Conservation (phyloP, 148 eudicot species). For the Cornus controversa region DNA sequence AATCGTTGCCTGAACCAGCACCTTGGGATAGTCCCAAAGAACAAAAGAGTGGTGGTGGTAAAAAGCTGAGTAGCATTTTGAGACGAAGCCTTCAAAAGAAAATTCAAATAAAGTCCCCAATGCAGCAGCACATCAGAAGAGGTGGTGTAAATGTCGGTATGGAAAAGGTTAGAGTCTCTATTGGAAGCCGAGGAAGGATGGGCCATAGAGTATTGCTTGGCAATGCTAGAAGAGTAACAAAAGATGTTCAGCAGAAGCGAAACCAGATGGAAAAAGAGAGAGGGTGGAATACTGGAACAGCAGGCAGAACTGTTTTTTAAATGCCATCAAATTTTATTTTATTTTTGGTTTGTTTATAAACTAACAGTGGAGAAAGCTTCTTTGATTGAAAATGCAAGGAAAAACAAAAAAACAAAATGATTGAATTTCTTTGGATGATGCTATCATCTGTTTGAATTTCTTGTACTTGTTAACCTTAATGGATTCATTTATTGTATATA, state of each 20-base stretch:
- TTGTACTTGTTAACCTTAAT: slow-evolving; percentile 19
- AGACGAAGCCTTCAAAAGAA: slow-evolving; percentile 76
- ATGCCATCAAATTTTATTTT: not conserved
- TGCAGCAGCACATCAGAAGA: slow-evolving; percentile 53
- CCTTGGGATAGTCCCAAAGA: slow-evolving; percentile 54
- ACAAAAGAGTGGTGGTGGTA: slow-evolving; percentile 42
- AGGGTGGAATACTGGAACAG: slow-evolving; percentile 76
- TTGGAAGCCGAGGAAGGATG: slow-evolving; percentile 61
- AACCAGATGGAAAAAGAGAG: slow-evolving; percentile 68
- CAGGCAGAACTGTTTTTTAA: slow-evolving; percentile 28
- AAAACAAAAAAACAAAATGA: not conserved
- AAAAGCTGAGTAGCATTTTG: slow-evolving; percentile 47
- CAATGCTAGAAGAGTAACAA: slow-evolving; percentile 38
- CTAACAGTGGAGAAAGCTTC: slow-evolving; percentile 5
- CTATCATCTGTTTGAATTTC: slow-evolving; percentile 19
- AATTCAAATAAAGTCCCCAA: slow-evolving; percentile 52
- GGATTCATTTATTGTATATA: slow-evolving; percentile 20
- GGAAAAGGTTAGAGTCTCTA: slow-evolving; percentile 85
- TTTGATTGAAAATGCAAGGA: slow-evolving; percentile 3
- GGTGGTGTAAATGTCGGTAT: slow-evolving; percentile 64
- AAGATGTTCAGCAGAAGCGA: slow-evolving; percentile 51
- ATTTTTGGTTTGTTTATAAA: not conserved
- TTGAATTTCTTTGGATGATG: slow-evolving; percentile 22
- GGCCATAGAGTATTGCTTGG: slow-evolving; percentile 56
- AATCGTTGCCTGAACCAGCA: slow-evolving; percentile 35